Percentiles rank a stretch among this genome's conserved stretches.
Evolutionary conservation across 2,329 filamentous ascomycete species (phyloP).

Genomic region (Pseudocercospora vitis): DNA sequence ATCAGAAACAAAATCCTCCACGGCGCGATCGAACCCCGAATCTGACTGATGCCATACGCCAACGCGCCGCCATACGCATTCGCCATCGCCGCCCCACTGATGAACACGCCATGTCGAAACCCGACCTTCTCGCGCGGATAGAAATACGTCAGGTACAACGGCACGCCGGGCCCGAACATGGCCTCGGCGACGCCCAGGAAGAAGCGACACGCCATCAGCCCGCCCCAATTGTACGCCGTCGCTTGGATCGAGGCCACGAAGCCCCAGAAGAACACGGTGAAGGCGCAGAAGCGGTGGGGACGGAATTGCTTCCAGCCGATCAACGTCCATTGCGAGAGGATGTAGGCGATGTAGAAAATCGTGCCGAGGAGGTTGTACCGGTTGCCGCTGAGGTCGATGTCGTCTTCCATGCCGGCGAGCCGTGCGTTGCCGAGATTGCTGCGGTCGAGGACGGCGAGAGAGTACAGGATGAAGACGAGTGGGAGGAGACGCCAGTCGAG

Average conservation of each 20-base stretch:
- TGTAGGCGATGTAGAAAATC: conserved; percentile 55
- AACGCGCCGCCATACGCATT: conserved; percentile 73
- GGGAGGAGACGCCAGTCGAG: conserved; percentile 36
- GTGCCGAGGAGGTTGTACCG: conserved; percentile 54
- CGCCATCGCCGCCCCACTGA: conserved; percentile 63
- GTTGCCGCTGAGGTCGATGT: conserved; percentile 50
- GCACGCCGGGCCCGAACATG: conserved; percentile 51
- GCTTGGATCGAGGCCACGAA: conserved; percentile 51
- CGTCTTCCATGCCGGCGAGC: conserved; percentile 45
- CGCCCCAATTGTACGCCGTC: conserved; percentile 46
- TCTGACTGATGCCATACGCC: conserved; percentile 64
- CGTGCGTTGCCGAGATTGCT: conserved; percentile 43
- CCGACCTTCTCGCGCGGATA: conserved; percentile 60
- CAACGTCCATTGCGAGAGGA: conserved; percentile 44
- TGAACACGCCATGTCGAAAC: conserved; percentile 57
- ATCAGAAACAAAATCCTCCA: conserved; percentile 65
- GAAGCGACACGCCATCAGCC: conserved; percentile 52
- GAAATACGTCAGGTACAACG: conserved; percentile 65
- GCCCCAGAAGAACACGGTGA: conserved; percentile 49
- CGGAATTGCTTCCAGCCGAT: conserved; percentile 45
- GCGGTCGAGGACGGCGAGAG: conserved; percentile 36
- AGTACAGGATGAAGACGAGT: conserved; percentile 37
- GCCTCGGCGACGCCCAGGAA: conserved; percentile 45
- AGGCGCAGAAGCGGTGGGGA: conserved; percentile 43
- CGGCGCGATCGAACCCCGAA: conserved; percentile 56